These are phyloP conservation scores for Buddleja alternifolia DNA, from an alignment of 257 asterid genomes.

Conservation along the genomic window DNA sequence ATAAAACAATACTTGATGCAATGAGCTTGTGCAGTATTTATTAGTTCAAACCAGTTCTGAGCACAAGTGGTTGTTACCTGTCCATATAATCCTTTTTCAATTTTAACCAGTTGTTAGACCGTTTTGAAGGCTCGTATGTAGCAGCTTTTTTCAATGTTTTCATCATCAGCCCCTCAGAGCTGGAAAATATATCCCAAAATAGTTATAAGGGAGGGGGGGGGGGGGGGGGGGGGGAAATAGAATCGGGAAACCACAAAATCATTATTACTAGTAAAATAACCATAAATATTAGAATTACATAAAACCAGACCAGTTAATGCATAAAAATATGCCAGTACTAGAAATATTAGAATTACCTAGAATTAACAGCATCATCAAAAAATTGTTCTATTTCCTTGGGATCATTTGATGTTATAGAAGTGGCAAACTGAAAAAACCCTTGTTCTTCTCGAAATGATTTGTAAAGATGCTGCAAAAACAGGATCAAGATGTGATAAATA, in stretches of 20 bases:
- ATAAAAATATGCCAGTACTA: conserved; percentile 5
- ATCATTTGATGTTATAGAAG: conserved; percentile 83
- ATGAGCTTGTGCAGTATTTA: conserved; percentile 19
- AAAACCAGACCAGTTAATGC: conserved; percentile 8
- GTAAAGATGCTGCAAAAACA: conserved; percentile 86
- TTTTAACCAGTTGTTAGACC: conserved; percentile 92
- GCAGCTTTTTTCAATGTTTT: conserved; percentile 90
- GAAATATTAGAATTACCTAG: conserved; percentile 52
- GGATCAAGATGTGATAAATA: conserved; percentile 27
- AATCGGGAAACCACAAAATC: background rate
- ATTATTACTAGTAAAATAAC: background rate
- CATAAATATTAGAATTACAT: no score
- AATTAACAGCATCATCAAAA: conserved; percentile 86
- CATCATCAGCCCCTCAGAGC: conserved; percentile 94
- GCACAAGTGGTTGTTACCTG: conserved; percentile 48
- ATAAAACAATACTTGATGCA: conserved; percentile 21
- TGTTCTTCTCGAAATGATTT: conserved; percentile 81
- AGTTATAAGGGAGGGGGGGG: no score
- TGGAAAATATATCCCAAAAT: conserved; percentile 38
- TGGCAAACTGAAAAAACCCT: conserved; percentile 80
- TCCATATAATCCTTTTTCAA: conserved; percentile 95
- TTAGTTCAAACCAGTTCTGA: conserved; percentile 23
- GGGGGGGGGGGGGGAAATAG: no score
- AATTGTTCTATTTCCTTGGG: conserved; percentile 90
- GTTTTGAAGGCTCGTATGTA: conserved; percentile 90